Evolutionary conservation across 2,329 filamentous ascomycete genomes (phyloP).

Genomic region (Tolypocladium cylindrosporum): DNA sequence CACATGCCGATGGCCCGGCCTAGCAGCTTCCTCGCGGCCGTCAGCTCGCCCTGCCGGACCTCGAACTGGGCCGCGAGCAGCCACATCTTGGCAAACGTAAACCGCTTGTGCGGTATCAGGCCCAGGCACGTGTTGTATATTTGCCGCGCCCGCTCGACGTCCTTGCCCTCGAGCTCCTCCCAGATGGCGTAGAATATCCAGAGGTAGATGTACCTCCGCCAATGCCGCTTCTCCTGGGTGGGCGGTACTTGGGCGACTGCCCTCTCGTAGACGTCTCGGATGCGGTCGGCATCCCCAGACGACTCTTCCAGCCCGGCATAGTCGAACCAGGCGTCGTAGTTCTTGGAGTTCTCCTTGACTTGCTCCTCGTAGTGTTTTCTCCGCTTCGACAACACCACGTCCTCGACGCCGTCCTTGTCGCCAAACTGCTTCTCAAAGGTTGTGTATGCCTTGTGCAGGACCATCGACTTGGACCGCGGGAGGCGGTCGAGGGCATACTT

Average conservation of each 20-base stretch:
- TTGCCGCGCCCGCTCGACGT: constrained; percentile 69
- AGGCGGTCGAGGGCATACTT: constrained; percentile 92
- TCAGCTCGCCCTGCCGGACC: constrained; percentile 73
- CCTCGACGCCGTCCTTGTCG: constrained; percentile 84
- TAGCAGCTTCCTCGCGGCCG: constrained; percentile 74
- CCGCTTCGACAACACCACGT: constrained; percentile 90
- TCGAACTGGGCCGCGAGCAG: constrained; percentile 89
- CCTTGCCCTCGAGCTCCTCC: constrained; percentile 81
- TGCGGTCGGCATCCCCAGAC: constrained; percentile 69
- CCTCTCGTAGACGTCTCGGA: constrained; percentile 88
- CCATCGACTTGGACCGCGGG: constrained; percentile 74
- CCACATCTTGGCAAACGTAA: constrained; percentile 97
- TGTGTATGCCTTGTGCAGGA: constrained; percentile 87
- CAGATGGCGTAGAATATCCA: constrained; percentile 97
- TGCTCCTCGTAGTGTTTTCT: constrained; percentile 90
- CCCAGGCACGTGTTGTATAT: constrained; percentile 85
- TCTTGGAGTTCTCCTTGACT: constrained; percentile 86
- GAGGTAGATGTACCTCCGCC: constrained; percentile 93
- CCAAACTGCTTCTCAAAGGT: constrained; percentile 98
- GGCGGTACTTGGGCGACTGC: constrained; percentile 93
- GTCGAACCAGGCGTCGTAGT: constrained; percentile 97
- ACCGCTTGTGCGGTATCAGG: constrained; percentile 88
- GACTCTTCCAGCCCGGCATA: constrained; percentile 85
- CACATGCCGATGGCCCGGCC: constrained; percentile 88
- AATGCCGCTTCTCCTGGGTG: constrained; percentile 92